Base-by-base conservation (phyloP, 2,329 filamentous ascomycete genomes). In the Stylonectria norvegica region DNA sequence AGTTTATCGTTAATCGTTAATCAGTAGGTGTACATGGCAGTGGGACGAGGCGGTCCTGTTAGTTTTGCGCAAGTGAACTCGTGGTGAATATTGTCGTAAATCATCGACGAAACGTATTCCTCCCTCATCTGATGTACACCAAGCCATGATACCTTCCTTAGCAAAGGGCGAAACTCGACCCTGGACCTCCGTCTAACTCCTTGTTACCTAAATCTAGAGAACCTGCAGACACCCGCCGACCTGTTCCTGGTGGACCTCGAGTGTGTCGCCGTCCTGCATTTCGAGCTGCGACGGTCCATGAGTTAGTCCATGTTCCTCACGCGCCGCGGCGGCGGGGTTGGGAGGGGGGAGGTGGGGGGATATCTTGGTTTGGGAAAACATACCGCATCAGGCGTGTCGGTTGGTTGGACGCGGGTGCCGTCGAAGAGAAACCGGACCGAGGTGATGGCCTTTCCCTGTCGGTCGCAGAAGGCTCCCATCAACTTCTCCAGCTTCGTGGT, bases 181-280 rank as follows among this genome's bases (percentile, higher is more conserved):
- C 43, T 32, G 41, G 38, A 48, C 33, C 20, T 45, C 41, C 28
- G 32, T 30, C 45, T 38, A 28, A 40, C 31, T 32, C 25, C 32
- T 42, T 34, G 28, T 16, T 28, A 3, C 22, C 35, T 17, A 14
- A 14, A 18, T 14, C 10, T 22, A 25, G 22, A 12, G 22, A 12
- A 8, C 12, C 12, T 25, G 22, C 22, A 25, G 22, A 49, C 59
- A 68, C 46, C 90, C 91, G 45, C 93, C 93, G 47, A 97, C 93
- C 71, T 98, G 93, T 66, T 98, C 93, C 66, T 97, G 93, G 65
- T 97, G 91, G 18, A 98, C 93, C 62, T 98, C 93, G 18, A 98
- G 82, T 1, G 88, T 94, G 60, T 98, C 93, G 23, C 93, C 91
- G 56, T 98, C 93, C 52, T 82, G 74, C 93, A 98, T 98, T 48